phyloP scores from a whole-genome alignment of 2,329 filamentous ascomycete genomes.

The Alternaria panax region DNA sequence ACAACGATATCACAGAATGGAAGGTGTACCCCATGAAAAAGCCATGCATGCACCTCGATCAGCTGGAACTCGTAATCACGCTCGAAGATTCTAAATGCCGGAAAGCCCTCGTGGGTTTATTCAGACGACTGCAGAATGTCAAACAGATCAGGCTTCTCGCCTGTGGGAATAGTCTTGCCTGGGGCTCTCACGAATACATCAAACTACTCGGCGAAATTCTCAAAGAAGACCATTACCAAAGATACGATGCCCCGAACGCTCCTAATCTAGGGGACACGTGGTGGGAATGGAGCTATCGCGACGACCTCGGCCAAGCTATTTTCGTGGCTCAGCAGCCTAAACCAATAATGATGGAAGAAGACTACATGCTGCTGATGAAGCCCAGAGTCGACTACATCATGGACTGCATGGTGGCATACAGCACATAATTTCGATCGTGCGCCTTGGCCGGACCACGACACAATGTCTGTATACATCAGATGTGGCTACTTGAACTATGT shows the following conservation, averaged over 20 bases:
- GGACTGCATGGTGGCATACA: conserved; percentile 6
- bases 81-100: conserved; percentile 17
- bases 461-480: background rate
- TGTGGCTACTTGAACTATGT: background rate
- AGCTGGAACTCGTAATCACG: conserved; percentile 30
- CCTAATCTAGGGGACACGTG: conserved; percentile 44
- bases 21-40: conserved; percentile 41
- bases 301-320: conserved; percentile 31
- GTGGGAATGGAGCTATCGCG: conserved; percentile 52
- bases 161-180: conserved; percentile 15
- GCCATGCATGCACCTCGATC: conserved; percentile 39
- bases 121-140: conserved; percentile 47
- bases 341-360: conserved; percentile 42
- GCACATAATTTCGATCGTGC: background rate
- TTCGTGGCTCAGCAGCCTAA: conserved; percentile 41
- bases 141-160: conserved; percentile 45
- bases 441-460: background rate
- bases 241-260: conserved; percentile 45
- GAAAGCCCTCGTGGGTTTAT: conserved; percentile 44
- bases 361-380: conserved; percentile 49
- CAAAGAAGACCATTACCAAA: conserved; percentile 52
- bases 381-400: conserved; percentile 48
- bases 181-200: conserved; percentile 28
- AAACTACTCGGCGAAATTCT: conserved; percentile 50
- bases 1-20: conserved; percentile 44